Conservation (phyloP, 805 yeast species). For the Nakazawaea holstii region DNA sequence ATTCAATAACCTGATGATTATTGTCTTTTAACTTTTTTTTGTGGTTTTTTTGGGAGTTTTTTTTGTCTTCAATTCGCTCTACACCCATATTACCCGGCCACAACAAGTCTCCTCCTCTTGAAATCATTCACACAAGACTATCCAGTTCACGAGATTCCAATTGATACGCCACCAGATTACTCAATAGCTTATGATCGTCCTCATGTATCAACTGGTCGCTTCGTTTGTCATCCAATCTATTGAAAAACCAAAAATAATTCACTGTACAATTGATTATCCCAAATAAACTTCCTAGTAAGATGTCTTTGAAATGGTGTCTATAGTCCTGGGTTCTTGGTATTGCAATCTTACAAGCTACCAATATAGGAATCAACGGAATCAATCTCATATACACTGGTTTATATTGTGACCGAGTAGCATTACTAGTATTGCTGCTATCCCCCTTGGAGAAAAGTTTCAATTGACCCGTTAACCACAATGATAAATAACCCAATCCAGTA, state of each 20-base stretch:
- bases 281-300: slow-evolving; percentile 59
- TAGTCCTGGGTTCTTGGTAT: slow-evolving; percentile 82
- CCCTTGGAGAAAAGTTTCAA: slow-evolving; percentile 25
- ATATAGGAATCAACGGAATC: slow-evolving; percentile 36
- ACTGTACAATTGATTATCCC: slow-evolving; percentile 50
- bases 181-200: slow-evolving; percentile 4
- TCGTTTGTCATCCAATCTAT: slow-evolving; percentile 2
- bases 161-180: neutral
- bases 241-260: slow-evolving; percentile 19
- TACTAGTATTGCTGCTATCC: neutral
- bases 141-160: neutral
- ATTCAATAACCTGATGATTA: too few relatives aligned
- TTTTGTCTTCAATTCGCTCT: too few relatives aligned
- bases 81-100: neutral
- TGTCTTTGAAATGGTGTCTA: slow-evolving; percentile 85
- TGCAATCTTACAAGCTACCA: slow-evolving; percentile 70
- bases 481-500: slow-evolving; percentile 58
- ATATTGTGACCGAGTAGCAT: neutral
- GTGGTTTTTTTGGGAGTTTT: too few relatives aligned
- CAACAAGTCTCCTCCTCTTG: neutral
- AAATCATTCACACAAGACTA: neutral
- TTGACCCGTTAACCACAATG: slow-evolving; percentile 63
- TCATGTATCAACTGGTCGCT: neutral
- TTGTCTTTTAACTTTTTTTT: too few relatives aligned
- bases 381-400: slow-evolving; percentile 12